Conservation (phyloP, 768 basidiomycete genomes). For the Pleurotus tuber-regium region DNA sequence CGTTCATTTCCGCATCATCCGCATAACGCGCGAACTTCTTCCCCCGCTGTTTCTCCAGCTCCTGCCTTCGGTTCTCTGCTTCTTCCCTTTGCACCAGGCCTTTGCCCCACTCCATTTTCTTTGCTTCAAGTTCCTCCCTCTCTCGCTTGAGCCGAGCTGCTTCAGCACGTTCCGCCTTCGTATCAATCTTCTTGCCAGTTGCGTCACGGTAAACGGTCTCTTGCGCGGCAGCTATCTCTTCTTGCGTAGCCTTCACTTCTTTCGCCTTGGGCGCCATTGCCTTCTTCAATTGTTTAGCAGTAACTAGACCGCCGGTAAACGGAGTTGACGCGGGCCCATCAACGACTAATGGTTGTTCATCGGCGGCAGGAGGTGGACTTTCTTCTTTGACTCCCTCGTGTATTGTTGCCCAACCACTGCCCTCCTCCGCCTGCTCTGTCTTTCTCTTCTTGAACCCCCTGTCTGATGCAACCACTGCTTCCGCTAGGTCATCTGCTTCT, state of each 20-base stretch:
- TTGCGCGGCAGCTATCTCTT: slow-evolving; percentile 63
- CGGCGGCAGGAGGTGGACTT: slow-evolving; percentile 51
- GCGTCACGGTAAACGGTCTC: slow-evolving; percentile 95
- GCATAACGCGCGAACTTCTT: slow-evolving; percentile 73
- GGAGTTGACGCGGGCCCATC: slow-evolving; percentile 33
- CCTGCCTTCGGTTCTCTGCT: slow-evolving; percentile 57
- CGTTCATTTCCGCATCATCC: slow-evolving; percentile 85
- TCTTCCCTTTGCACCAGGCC: slow-evolving; percentile 89
- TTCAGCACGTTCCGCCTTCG: slow-evolving; percentile 81
- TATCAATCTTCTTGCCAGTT: slow-evolving; percentile 84
- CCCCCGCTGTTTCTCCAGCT: slow-evolving; percentile 66
- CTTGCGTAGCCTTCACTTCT: slow-evolving; percentile 39
- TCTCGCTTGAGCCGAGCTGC: slow-evolving; percentile 79
- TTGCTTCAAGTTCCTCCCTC: slow-evolving; percentile 79
- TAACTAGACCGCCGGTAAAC: slow-evolving; percentile 76
- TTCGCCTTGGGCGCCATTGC: slow-evolving; percentile 42
- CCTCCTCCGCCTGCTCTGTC: slow-evolving; percentile 35
- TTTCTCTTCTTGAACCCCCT: slow-evolving; percentile 77
- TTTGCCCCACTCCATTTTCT: slow-evolving; percentile 98
- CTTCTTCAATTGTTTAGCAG: slow-evolving; percentile 71
- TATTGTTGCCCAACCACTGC: slow-evolving; percentile 68
- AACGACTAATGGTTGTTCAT: slow-evolving; percentile 69
- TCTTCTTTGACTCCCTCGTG: slow-evolving; percentile 52
- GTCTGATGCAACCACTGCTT: slow-evolving; percentile 71
- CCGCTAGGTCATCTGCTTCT: slow-evolving; percentile 56